Conservation (phyloP, 2,329 filamentous ascomycete species). For the Tolypocladium ovalisporum region DNA sequence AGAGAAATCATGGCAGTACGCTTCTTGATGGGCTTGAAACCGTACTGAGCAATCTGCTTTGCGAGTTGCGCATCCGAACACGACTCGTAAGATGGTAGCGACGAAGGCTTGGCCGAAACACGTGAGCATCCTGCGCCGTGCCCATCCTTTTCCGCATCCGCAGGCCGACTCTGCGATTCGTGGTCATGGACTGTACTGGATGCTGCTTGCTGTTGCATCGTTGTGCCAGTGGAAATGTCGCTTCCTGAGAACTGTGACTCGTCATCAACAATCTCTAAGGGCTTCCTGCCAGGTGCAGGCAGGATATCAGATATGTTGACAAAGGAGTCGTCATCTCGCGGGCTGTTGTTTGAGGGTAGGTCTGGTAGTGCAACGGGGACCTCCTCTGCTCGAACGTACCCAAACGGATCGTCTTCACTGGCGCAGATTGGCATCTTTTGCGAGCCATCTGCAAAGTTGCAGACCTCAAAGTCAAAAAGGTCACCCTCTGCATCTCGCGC, state of each 20-base stretch:
- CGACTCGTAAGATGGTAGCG: constrained; percentile 45
- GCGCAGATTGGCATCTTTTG: constrained; percentile 14
- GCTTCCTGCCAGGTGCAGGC: constrained; percentile 4
- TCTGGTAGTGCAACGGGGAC: background rate
- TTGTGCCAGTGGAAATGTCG: constrained; percentile 8
- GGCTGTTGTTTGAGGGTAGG: background rate
- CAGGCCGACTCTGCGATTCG: background rate
- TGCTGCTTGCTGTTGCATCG: background rate
- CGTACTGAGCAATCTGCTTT: constrained; percentile 51
- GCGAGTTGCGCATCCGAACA: constrained; percentile 54
- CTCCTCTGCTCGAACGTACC: constrained; percentile 17
- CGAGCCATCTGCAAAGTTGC: constrained; percentile 43
- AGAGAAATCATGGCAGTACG: constrained; percentile 59
- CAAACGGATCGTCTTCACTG: constrained; percentile 25
- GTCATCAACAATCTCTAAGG: constrained; percentile 1
- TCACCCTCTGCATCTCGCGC: constrained; percentile 56
- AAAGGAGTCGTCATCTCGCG: constrained; percentile 9
- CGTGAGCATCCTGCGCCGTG: background rate
- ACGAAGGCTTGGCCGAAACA: background rate
- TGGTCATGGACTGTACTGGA: background rate
- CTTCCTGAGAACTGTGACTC: constrained; percentile 10
- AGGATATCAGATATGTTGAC: constrained; percentile 13
- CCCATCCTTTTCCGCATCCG: background rate
- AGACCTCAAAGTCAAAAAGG: constrained; percentile 49
- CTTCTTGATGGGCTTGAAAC: constrained; percentile 62